These are phyloP conservation scores for Leccinum imitatum DNA, from an alignment of 768 basidiomycete genomes.

Conservation along the genomic window DNA sequence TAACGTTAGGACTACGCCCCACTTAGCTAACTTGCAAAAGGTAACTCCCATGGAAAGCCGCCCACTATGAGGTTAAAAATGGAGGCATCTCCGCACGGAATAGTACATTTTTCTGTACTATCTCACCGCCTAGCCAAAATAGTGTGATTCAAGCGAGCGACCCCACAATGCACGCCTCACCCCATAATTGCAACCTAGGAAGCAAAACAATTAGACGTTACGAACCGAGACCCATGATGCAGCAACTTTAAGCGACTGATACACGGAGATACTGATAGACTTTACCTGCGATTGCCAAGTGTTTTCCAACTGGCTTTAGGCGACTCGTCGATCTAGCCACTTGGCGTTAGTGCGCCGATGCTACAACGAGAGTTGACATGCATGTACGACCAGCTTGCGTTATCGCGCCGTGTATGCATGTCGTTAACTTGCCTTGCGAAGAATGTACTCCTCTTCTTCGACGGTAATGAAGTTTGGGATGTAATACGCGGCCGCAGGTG, in stretches of 20 bases:
- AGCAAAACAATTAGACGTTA: not conserved
- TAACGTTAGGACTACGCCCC: slow-evolving; percentile 70
- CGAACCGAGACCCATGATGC: not conserved
- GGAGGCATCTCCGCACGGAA: slow-evolving; percentile 67
- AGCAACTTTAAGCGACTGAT: slow-evolving; percentile 1
- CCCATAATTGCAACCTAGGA: slow-evolving; percentile 72
- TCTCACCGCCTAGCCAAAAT: slow-evolving; percentile 61
- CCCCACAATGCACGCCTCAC: slow-evolving; percentile 34
- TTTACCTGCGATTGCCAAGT: slow-evolving; percentile 28
- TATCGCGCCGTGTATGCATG: not conserved
- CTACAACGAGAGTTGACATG: not conserved
- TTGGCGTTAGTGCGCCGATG: slow-evolving; percentile 18
- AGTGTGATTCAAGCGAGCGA: slow-evolving; percentile 4
- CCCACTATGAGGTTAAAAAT: slow-evolving; percentile 70
- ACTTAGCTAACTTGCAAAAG: slow-evolving; percentile 7
- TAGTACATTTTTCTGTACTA: slow-evolving; percentile 66
- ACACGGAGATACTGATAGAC: not conserved
- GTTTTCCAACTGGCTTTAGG: slow-evolving; percentile 84
- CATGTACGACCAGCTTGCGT: not conserved
- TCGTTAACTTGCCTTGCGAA: slow-evolving; percentile 60
- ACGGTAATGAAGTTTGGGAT: slow-evolving; percentile 74
- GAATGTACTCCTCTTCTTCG: slow-evolving; percentile 75
- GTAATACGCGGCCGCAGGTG: slow-evolving; percentile 52
- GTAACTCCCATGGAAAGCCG: slow-evolving; percentile 5
- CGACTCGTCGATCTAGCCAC: slow-evolving; percentile 65